Conservation (phyloP, 1,284 basidiomycete species). For the Blastosporella zonata region DNA sequence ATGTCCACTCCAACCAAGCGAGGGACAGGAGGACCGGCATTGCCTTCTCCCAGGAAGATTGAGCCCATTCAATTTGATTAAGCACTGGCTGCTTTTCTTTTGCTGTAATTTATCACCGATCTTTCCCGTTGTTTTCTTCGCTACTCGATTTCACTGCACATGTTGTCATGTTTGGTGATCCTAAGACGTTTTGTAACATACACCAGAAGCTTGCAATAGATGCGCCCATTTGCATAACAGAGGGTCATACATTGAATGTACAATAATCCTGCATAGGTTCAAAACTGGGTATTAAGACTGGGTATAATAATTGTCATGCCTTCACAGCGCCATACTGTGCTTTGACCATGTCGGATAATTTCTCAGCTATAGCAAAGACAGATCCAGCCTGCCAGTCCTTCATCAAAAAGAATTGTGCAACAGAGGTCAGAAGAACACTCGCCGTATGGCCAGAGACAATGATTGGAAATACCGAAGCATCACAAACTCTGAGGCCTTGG, state of each 20-base stretch:
- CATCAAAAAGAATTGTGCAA: background rate
- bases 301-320: background rate
- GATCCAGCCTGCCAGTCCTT: slow-evolving; percentile 46
- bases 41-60: slow-evolving; percentile 35
- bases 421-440: slow-evolving; percentile 3
- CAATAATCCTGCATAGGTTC: too few species aligned
- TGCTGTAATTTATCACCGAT: slow-evolving; percentile 14
- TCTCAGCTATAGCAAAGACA: slow-evolving; percentile 60
- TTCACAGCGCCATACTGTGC: slow-evolving; percentile 24
- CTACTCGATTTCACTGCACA: background rate
- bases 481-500: slow-evolving; percentile 49
- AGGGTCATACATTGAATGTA: background rate
- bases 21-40: slow-evolving; percentile 21
- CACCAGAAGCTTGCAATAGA: background rate
- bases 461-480: slow-evolving; percentile 58
- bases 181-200: slow-evolving; percentile 1
- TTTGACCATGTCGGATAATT: slow-evolving; percentile 60
- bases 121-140: background rate
- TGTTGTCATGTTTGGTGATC: background rate
- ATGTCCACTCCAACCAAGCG: slow-evolving; percentile 25
- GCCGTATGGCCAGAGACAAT: slow-evolving; percentile 52
- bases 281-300: background rate
- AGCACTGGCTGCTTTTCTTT: slow-evolving; percentile 6
- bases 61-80: slow-evolving; percentile 35
- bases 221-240: background rate